A percentile compares a stretch with the other conserved stretches of the same genome.
Evolutionary conservation across 1,284 basidiomycete species (phyloP).

Genomic region (Leucoagaricus sp.): DNA sequence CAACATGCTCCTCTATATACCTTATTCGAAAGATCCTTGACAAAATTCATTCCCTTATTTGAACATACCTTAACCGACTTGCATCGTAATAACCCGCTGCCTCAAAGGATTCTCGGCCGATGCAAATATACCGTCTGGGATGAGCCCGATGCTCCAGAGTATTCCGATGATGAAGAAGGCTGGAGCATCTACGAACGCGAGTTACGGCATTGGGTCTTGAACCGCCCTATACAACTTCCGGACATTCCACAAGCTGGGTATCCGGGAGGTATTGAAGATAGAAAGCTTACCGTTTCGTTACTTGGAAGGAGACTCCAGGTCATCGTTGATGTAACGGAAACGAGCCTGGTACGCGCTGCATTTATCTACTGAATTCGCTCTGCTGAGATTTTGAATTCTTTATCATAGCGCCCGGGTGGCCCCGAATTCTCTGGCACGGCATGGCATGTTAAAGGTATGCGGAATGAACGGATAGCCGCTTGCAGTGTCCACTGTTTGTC

Average conservation of each 20-base stretch:
- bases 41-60: constrained; percentile 47
- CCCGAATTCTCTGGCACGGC: constrained; percentile 38
- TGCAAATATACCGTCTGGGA: constrained; percentile 47
- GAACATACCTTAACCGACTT: constrained; percentile 54
- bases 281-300: constrained; percentile 38
- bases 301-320: constrained; percentile 44
- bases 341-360: constrained; percentile 37
- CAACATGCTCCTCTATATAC: constrained; percentile 33
- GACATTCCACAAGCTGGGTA: constrained; percentile 47
- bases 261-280: constrained; percentile 38
- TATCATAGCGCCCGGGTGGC: constrained; percentile 39
- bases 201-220: constrained; percentile 42
- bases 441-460: constrained; percentile 61
- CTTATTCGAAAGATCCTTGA: constrained; percentile 37
- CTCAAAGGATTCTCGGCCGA: constrained; percentile 40
- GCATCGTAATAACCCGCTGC: constrained; percentile 46
- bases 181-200: constrained; percentile 44
- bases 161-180: constrained; percentile 49
- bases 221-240: constrained; percentile 45
- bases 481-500: constrained; percentile 46
- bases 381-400: background rate
- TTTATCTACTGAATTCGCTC: background rate
- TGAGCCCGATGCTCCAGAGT: constrained; percentile 48
- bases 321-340: constrained; percentile 45
- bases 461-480: constrained; percentile 53